A percentile compares a stretch with the other conserved stretches of the same genome.
Evolutionary conservation across 1,284 basidiomycete species (phyloP).

Genomic region (Mrakiaceae sp.): DNA sequence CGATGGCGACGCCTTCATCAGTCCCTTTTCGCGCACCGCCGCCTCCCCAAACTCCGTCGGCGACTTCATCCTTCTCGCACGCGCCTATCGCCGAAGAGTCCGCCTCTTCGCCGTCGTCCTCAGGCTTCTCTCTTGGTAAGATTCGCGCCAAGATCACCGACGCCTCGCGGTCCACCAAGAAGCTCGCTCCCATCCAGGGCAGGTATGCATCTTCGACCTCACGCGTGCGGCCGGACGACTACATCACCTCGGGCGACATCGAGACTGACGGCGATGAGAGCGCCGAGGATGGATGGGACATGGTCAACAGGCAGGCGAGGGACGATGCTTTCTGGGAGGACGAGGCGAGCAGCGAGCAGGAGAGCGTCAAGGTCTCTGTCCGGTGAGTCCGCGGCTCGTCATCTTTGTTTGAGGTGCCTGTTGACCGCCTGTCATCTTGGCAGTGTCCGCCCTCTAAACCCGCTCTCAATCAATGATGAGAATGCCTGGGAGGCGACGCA

Average conservation of each 20-base stretch:
- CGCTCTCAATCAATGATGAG: constrained; percentile 32
- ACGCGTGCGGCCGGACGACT: not conserved
- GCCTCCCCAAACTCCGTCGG: not conserved
- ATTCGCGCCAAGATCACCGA: not conserved
- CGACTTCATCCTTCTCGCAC: not conserved
- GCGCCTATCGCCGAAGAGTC: not conserved
- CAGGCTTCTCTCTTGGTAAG: not conserved
- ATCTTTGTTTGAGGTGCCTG: not conserved
- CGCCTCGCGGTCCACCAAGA: not conserved
- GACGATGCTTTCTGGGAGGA: constrained; percentile 11
- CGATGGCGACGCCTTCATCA: not conserved
- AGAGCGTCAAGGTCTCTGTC: constrained; percentile 79
- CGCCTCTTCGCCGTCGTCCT: not conserved
- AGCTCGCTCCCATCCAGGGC: not conserved
- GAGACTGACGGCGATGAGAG: not conserved
- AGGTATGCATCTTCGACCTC: no score
- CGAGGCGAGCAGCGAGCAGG: constrained; percentile 26
- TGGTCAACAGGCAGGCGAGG: not conserved
- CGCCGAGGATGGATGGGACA: constrained; percentile 1
- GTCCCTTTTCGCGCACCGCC: not conserved
- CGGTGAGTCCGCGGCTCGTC: constrained; percentile 41
- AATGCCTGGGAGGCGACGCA: constrained; percentile 17
- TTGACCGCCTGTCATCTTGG: not conserved
- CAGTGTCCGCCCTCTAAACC: constrained; percentile 57
- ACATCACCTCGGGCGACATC: not conserved